Conservation (phyloP, 2,329 filamentous ascomycete genomes). For the Cladosporium sphaerospermum region DNA sequence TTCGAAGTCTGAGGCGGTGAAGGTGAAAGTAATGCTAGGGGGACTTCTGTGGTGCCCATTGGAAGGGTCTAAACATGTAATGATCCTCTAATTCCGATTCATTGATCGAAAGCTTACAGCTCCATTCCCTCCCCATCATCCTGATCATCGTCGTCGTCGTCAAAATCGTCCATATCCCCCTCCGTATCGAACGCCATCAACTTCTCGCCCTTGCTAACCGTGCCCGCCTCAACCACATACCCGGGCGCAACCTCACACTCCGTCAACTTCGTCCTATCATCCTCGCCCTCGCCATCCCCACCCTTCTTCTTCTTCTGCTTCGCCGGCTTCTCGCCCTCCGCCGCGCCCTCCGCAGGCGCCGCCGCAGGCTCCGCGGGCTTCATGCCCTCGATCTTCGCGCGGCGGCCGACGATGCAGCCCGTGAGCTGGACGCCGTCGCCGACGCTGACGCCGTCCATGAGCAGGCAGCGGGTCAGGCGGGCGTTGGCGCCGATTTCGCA, state of each 20-base stretch:
- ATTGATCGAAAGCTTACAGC: not conserved
- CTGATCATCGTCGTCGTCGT: slow-evolving; percentile 21
- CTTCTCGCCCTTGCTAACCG: slow-evolving; percentile 56
- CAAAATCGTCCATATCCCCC: slow-evolving; percentile 21
- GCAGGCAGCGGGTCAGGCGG: slow-evolving; percentile 74
- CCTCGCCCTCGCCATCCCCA: slow-evolving; percentile 39
- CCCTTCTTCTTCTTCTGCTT: slow-evolving; percentile 40
- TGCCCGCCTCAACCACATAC: slow-evolving; percentile 77
- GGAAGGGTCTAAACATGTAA: too few species aligned
- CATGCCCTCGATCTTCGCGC: slow-evolving; percentile 70
- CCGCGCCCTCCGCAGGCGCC: slow-evolving; percentile 10
- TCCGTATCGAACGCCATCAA: slow-evolving; percentile 47
- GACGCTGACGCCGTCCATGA: slow-evolving; percentile 88
- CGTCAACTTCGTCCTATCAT: slow-evolving; percentile 53
- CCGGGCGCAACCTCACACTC: slow-evolving; percentile 88
- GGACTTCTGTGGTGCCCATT: too few species aligned
- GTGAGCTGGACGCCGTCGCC: slow-evolving; percentile 80
- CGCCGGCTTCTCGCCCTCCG: slow-evolving; percentile 45
- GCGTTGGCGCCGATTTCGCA: slow-evolving; percentile 83
- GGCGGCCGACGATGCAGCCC: slow-evolving; percentile 76
- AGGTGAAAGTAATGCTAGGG: too few species aligned
- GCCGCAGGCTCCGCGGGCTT: slow-evolving; percentile 14
- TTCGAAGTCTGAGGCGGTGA: too few species aligned
- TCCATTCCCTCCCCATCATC: slow-evolving; percentile 9
- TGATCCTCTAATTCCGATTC: too few species aligned